These are phyloP conservation scores for Marasmius tenuissimus DNA, from an alignment of 1,284 basidiomycete genomes.

Conservation along the genomic window DNA sequence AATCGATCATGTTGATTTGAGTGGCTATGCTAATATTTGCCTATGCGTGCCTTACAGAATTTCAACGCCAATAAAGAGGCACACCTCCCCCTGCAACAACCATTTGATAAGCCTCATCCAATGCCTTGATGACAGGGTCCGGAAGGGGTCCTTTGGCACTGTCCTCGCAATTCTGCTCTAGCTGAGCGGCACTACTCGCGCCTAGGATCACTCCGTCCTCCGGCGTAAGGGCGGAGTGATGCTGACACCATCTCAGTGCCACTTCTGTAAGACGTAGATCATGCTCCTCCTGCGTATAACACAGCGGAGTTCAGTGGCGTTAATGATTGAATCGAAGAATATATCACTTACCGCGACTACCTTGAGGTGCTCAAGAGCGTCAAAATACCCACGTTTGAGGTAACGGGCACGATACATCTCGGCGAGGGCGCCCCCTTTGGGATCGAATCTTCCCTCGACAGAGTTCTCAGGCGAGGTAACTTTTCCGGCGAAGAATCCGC, in stretches of 20 bases:
- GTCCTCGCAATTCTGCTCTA: slow-evolving; percentile 36
- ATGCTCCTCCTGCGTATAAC: slow-evolving; percentile 32
- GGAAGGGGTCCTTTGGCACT: slow-evolving; percentile 51
- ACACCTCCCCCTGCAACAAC: slow-evolving; percentile 38
- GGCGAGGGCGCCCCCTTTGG: slow-evolving; percentile 24
- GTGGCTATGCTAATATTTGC: not conserved
- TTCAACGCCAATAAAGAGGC: slow-evolving; percentile 52
- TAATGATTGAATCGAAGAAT: not conserved
- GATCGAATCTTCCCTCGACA: slow-evolving; percentile 37
- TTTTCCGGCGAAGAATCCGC: slow-evolving; percentile 47
- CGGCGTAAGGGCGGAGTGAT: slow-evolving; percentile 44
- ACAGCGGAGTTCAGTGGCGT: not conserved
- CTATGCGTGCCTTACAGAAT: not conserved
- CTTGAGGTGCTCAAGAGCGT: slow-evolving; percentile 44
- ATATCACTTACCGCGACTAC: slow-evolving; percentile 29
- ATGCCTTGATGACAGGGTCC: slow-evolving; percentile 34
- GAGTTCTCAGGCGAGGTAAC: slow-evolving; percentile 29
- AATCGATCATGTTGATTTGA: not conserved
- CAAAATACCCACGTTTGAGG: slow-evolving; percentile 43
- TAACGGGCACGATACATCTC: slow-evolving; percentile 46
- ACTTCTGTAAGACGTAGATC: slow-evolving; percentile 41
- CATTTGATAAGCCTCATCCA: slow-evolving; percentile 51
- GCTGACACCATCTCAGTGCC: slow-evolving; percentile 46
- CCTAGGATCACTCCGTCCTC: slow-evolving; percentile 43
- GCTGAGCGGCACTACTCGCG: slow-evolving; percentile 35